Percentiles rank a stretch among this genome's conserved stretches.
These are phyloP conservation scores for Cenchrus fungigraminus DNA, from an alignment of 176 grass and related monocot species.

Conservation along the genomic window DNA sequence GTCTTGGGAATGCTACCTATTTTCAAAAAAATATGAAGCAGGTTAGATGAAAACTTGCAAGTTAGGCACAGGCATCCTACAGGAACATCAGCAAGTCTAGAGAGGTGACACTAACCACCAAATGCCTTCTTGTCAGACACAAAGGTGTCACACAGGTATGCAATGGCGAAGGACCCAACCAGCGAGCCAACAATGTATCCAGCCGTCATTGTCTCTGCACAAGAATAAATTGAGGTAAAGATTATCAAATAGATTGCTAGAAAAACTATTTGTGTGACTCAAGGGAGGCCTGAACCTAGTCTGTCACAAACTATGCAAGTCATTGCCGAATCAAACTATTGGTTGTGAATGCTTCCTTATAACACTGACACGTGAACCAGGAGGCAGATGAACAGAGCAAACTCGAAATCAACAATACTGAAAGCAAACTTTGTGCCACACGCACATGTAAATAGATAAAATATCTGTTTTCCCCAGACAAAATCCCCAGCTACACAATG, in stretches of 20 bases:
- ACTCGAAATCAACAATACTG: background rate
- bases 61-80: background rate
- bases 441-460: background rate
- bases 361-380: background rate
- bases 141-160: slow-evolving; percentile 52
- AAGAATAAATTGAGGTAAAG: background rate
- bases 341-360: background rate
- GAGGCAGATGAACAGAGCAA: background rate
- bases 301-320: background rate
- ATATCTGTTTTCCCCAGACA: background rate
- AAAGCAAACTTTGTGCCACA: background rate
- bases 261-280: background rate
- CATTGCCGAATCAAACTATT: background rate
- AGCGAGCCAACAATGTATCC: slow-evolving; percentile 33
- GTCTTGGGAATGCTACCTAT: slow-evolving; percentile 56
- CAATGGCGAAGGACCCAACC: slow-evolving; percentile 41
- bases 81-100: background rate
- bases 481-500: background rate
- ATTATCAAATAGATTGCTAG: background rate
- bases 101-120: slow-evolving; percentile 51
- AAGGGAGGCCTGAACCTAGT: background rate
- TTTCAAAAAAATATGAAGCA: background rate
- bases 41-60: background rate
- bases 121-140: slow-evolving; percentile 64
- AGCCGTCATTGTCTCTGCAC: slow-evolving; percentile 49